Evolutionary conservation across 129 eudicot genomes (phyloP), one percentile per base, ranked within the genome.

Genomic region (Lactuca sativa): DNA sequence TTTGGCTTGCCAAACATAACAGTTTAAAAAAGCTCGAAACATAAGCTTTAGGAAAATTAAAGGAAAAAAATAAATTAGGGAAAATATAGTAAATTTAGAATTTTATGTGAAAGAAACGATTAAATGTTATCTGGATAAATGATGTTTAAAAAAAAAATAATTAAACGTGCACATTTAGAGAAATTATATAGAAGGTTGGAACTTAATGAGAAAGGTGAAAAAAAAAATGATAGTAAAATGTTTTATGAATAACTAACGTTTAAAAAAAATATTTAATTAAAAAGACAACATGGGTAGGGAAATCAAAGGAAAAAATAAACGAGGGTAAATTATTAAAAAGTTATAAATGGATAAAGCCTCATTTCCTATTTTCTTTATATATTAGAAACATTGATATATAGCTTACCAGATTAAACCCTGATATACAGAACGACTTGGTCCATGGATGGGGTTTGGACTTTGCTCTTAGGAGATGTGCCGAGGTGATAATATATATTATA

Each of bases 391-490:
- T 0, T 47, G 4, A 44, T 47, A 12, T 12, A 47, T 47, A 47
- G 52, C 52, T 47, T 47, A 47, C 52, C 52, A 47, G 52, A 47
- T 47, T 47, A 47, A 47, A 47, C 7, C 52, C 1, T 9, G 15
- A 11, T 64, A 21, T 66, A 61, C 84, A 85, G 86, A 85, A 82
- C 33, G 90, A 85, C 64, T 69, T 81, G 67, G 90, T 85, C 65
- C 90, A 85, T 47, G 86, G 90, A 32, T 85, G 90, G 90, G 90
- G 90, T 5, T 72, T 85, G 36, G 90, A 85, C 79, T 80, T 82
- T 47, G 81, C 81, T 75, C 75, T 85, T 47, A 56, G 86, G 64
- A 74, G 86, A 69, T 85, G 90, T 9, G 84, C 82, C 16, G 84
- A 85, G 86, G 90, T 85, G 30, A 25, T 34, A 57, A 57, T 12